Evolutionary conservation across 2,329 filamentous ascomycete genomes (phyloP), one percentile per base, ranked within the genome.

Genomic region (Fusarium kyushuense): DNA sequence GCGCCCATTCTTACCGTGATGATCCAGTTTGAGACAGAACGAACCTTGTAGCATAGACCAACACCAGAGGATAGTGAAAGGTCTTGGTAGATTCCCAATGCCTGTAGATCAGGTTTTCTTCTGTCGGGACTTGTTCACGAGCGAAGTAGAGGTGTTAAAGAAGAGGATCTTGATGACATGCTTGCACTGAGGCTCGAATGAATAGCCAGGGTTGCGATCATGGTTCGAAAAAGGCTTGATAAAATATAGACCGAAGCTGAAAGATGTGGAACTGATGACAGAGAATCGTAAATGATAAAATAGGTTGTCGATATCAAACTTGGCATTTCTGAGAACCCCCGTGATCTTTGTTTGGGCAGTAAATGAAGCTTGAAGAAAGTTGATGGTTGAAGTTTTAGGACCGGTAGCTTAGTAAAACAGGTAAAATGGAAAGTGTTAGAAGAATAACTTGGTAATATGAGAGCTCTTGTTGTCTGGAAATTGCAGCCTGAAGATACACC

Each of bases 21-120:
- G 16, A 27, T 25, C 6, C 9, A 17, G 11, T 29, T 17, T 17
- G 41, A 29, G 11, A 29, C 25, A 13, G 11, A 12, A 43, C 25
- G 11, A 43, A 29, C 41, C 6, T 29, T n/a, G 11, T 12, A 13
- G 17, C 17, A n/a, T 12, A 29, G 16, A 1, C 3, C 16, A 17
- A 3, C 4, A 2, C 11, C 25, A 29, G 25, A 43, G 11, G 17
- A 13, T 4, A 27, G 16, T 11, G 11, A 43, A 43, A n/a, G 23
- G 12, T 29, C 1, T 12, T n/a, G 17, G 3, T 13, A 4, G 8
- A 6, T n/a, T 27, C 27, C 16, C 1, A 8, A 29, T 29, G 41
- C 14, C 17, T 13, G 6, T 7, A 6, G 4, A 1, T 3, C 4
- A n/a, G 5, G 6, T 43, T 3, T n/a, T n/a, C 3, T n/a, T n/a